Evolutionary conservation across 768 basidiomycete genomes (phyloP), one percentile per base, ranked within the genome.

Genomic region (Boletus sp.): DNA sequence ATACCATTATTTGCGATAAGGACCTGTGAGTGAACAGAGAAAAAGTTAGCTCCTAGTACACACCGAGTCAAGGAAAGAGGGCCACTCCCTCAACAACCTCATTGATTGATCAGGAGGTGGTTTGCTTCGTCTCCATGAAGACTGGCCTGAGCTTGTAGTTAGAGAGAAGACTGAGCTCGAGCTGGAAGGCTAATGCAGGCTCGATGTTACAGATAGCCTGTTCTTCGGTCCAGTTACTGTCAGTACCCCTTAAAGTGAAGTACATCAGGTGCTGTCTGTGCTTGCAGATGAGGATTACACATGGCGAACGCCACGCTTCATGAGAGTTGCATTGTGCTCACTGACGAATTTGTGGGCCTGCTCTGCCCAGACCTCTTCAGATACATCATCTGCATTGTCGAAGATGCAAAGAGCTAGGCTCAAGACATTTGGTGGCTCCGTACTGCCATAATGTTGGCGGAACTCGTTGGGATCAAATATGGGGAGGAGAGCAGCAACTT

Each of bases 1-100:
- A 47, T 65, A 90, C 94, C 96, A 74, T 98, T 98, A 76, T 98
- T 98, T 61, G 95, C 95, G 73, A 99, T 98, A 66, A 98, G 89
- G 66, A 98, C 89, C 96, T 98, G 33, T 2, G 24, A 36, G 29
- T 17, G 39, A 50, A 45, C 1, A 33, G 12, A 41, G 20, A 52
- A 46, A 12, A 0, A 14, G 54, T 69, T 18, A 67, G 59, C 9
- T 46, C 47, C 20, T 1, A 18, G 6, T 44, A 10, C 12, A 59
- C 39, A 32, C 14, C 45, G 29, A 17, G 40, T 28, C 12, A 14
- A 49, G n/a, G n/a, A n/a, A n/a, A n/a, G n/a, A n/a, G n/a, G 3
- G 28, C 20, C 11, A 15, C 33, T 35, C n/a, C 45, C 48, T 51
- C 42, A 41, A 50, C 45, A 49, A 56, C 28, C 29, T 39, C 50